Conservation (phyloP, 1,139 yeast species). For the Saccharomyces hybrid region DNA sequence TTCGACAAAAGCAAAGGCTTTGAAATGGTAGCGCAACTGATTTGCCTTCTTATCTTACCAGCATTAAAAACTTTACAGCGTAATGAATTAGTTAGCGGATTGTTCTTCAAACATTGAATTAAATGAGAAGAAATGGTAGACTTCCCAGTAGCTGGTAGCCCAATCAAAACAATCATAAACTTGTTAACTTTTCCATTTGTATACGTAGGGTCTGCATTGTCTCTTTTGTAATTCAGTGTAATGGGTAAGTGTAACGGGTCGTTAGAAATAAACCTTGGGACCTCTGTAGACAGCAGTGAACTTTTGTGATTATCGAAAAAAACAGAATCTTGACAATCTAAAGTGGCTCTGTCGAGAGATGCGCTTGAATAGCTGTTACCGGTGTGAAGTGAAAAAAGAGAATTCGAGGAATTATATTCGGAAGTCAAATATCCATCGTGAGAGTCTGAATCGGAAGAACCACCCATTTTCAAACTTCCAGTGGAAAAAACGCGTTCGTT, state of each 20-base stretch:
- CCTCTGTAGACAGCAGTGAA: neutral
- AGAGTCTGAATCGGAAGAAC: neutral
- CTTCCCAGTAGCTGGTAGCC: conserved; percentile 67
- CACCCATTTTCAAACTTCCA: neutral
- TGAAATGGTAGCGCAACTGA: conserved; percentile 19
- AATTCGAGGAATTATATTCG: conserved; percentile 18
- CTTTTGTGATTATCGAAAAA: conserved; percentile 5
- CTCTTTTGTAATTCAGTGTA: neutral
- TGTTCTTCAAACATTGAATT: conserved; percentile 35
- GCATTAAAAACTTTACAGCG: conserved; percentile 41
- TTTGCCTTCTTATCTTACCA: conserved; percentile 46
- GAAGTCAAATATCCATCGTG: conserved; percentile 5
- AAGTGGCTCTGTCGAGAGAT: conserved; percentile 10
- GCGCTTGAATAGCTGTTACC: conserved; percentile 10
- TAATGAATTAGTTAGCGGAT: conserved; percentile 19
- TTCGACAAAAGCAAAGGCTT: conserved; percentile 23
- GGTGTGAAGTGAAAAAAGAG: conserved; percentile 14
- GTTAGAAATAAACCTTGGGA: conserved; percentile 6
- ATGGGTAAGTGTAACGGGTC: conserved; percentile 1
- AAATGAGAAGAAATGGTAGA: conserved; percentile 53
- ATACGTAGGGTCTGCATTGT: neutral
- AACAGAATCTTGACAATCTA: conserved; percentile 12
- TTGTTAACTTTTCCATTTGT: conserved; percentile 16
- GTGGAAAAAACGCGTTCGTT: neutral
- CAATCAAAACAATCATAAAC: conserved; percentile 48